Evolutionary conservation across 495 filamentous ascomycete species (phyloP), one percentile per base, ranked within the genome.

Genomic region (Penicillium coprophilum): DNA sequence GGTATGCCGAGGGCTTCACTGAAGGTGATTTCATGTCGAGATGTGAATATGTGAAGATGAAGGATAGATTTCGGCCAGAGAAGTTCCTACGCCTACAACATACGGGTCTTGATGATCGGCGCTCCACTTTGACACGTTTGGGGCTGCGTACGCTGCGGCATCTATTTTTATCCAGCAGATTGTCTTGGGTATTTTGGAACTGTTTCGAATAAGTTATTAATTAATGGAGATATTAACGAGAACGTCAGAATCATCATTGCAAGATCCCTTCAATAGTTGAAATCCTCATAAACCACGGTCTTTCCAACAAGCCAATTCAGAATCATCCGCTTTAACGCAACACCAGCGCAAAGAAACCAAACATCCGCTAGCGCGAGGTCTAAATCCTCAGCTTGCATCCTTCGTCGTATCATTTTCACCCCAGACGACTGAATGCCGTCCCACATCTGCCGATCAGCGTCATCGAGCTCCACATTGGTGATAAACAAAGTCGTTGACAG

Each of bases 331-430:
- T 82, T 76, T 67, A 92, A 71, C 31, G 63, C 67, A 21, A 74
- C 70, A 4, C 84, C 81, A 6, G 85, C 80, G 64, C 89, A 93
- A 32, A 89, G 56, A 66, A 88, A 90, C 76, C 85, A 93, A 46
- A 77, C 86, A 27, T 72, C 62, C 17, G 72, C 75, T 36, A 68
- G 39, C 9, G 54, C 58, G 17, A 55, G 64, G 15, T 84, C 62
- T 20, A 91, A 58, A 69, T 91, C 84, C 7, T 59, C 68, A n/a
- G 68, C 72, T 17, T 56, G 53, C 55, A 91, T 78, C 53, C 87
- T 80, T 58, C 86, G 74, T 49, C 60, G 63, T 46, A 77, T 17
- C 3, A 84, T 61, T 15, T 53, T 65, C 11, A 71, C 82, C 3
- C 81, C 82, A 48, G 68, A 56, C 30, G 49, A 58, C 13, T 68